Conservation (phyloP, 495 filamentous ascomycete species). For the Aspergillus carlsbadensis region DNA sequence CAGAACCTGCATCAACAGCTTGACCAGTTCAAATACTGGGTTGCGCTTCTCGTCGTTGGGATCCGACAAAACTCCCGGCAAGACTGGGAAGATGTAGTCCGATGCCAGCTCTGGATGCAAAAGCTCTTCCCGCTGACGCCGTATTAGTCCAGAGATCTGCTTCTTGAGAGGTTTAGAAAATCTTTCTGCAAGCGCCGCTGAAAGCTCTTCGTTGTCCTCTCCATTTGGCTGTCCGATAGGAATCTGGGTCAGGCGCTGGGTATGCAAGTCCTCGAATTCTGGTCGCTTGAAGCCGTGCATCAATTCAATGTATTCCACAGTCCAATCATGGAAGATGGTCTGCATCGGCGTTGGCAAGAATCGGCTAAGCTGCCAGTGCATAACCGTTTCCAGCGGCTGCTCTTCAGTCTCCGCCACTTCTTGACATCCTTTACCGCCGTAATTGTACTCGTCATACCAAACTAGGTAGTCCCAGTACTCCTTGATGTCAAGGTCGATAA, state of each 20-base stretch:
- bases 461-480: constrained; percentile 99
- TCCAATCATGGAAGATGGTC: constrained; percentile 84
- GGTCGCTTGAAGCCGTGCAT: constrained; percentile 86
- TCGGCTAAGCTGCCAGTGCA: constrained; percentile 95
- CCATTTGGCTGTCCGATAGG: constrained; percentile 48
- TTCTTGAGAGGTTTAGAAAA: constrained; percentile 91
- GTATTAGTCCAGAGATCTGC: constrained; percentile 73
- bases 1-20: constrained; percentile 85
- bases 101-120: constrained; percentile 82
- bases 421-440: constrained; percentile 88
- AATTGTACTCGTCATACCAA: constrained; percentile 99
- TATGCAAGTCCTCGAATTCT: constrained; percentile 46
- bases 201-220: constrained; percentile 57
- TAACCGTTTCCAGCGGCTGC: constrained; percentile 86
- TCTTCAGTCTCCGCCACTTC: constrained; percentile 81
- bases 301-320: constrained; percentile 90
- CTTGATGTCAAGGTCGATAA: constrained; percentile 95
- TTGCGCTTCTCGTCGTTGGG: constrained; percentile 62
- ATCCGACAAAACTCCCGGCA: constrained; percentile 71
- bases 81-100: constrained; percentile 84
- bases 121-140: constrained; percentile 81
- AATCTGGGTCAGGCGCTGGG: constrained; percentile 77
- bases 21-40: constrained; percentile 85
- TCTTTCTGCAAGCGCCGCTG: constrained; percentile 62
- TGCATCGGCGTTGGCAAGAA: constrained; percentile 83